Evolutionary conservation across 352 stramenopile genomes (phyloP).

Genomic region (Globisporangium canariense): DNA sequence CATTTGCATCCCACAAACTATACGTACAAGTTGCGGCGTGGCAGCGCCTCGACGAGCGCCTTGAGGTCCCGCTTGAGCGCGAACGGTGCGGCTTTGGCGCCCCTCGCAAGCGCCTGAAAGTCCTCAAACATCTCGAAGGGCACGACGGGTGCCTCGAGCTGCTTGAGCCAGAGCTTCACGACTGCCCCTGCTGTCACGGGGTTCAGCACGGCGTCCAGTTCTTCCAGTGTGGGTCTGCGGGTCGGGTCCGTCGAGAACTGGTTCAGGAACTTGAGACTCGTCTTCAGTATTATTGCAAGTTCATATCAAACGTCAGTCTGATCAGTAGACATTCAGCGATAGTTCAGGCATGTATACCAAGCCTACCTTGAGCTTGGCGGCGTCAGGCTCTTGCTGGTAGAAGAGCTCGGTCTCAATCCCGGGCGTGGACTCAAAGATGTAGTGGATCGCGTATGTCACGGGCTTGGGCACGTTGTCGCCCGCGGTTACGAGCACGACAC

Average conservation of each 20-base stretch:
- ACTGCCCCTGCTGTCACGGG: slow-evolving; percentile 53
- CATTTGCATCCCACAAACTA: not conserved
- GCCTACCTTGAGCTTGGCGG: slow-evolving; percentile 47
- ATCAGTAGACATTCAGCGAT: slow-evolving; percentile 2
- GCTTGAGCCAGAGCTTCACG: slow-evolving; percentile 60
- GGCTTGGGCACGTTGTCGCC: slow-evolving; percentile 53
- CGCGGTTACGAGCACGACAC: slow-evolving; percentile 32
- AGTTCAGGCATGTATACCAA: not conserved
- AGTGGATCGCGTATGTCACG: slow-evolving; percentile 66
- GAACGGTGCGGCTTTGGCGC: slow-evolving; percentile 43
- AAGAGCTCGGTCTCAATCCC: slow-evolving; percentile 75
- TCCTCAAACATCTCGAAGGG: slow-evolving; percentile 63
- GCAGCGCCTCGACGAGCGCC: slow-evolving; percentile 51
- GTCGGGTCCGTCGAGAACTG: slow-evolving; percentile 39
- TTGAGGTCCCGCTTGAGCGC: slow-evolving; percentile 57
- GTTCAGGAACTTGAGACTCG: slow-evolving; percentile 61
- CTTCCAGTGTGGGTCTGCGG: slow-evolving; percentile 51
- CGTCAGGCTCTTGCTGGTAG: slow-evolving; percentile 55
- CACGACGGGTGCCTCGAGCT: slow-evolving; percentile 64
- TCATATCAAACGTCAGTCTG: slow-evolving; percentile 2
- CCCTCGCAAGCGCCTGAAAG: slow-evolving; percentile 41
- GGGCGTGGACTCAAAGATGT: slow-evolving; percentile 78
- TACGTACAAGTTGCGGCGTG: slow-evolving; percentile 59
- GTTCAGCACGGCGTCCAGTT: slow-evolving; percentile 56
- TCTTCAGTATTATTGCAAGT: slow-evolving; percentile 11